Conservation (phyloP, 768 basidiomycete genomes). For the Cantharellus anzutake region DNA sequence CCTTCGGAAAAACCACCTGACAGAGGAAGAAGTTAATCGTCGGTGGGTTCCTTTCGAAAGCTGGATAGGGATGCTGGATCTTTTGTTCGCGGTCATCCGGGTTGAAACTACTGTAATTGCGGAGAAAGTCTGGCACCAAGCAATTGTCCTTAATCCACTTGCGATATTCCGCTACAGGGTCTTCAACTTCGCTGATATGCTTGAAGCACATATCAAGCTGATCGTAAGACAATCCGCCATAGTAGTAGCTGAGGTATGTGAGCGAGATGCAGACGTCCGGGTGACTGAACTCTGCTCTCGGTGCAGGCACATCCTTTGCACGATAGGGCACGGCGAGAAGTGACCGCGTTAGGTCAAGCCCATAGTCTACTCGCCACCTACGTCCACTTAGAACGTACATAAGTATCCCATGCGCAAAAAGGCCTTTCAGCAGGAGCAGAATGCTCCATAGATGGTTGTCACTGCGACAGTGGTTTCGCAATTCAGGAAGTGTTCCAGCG, state of each 20-base stretch:
- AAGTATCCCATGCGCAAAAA: conserved; percentile 26
- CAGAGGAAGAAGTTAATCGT: conserved; percentile 30
- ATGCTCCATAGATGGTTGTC: conserved; percentile 15
- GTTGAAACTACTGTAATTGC: not conserved
- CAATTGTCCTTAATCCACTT: not conserved
- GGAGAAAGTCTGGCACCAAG: not conserved
- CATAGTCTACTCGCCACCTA: conserved; percentile 35
- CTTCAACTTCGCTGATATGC: not conserved
- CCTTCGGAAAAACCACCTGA: conserved; percentile 29
- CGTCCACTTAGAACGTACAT: conserved; percentile 17
- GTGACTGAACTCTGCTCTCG: conserved; percentile 1
- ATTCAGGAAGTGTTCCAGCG: conserved; percentile 8
- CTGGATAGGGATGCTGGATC: not conserved
- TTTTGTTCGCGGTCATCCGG: not conserved
- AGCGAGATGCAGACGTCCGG: conserved; percentile 1
- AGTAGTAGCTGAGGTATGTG: conserved; percentile 12
- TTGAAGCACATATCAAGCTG: conserved; percentile 1
- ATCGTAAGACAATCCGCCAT: not conserved
- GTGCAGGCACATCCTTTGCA: conserved; percentile 15
- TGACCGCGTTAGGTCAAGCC: conserved; percentile 24
- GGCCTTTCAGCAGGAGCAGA: conserved; percentile 27
- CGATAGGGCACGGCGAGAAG: conserved; percentile 33
- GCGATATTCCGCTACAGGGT: not conserved
- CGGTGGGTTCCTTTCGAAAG: conserved; percentile 20
- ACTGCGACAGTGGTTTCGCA: not conserved